A percentile compares a stretch with the other conserved stretches of the same genome.
phyloP scores from a whole-genome alignment of 1,139 yeast genomes.

The Debaryomyces coudertii region DNA sequence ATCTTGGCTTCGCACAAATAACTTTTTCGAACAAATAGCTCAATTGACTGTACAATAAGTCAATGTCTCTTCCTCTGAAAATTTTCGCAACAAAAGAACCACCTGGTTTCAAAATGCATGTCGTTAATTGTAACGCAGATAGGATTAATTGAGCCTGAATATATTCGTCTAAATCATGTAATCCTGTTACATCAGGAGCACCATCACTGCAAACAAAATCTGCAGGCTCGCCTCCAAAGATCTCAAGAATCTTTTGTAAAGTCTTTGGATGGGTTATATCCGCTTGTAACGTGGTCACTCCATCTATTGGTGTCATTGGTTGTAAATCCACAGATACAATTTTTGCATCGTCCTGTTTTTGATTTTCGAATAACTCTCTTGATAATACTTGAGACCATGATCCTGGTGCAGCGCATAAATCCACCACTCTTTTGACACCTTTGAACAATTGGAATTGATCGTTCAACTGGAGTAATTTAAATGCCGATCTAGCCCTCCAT shows the following conservation, averaged over 20 bases:
- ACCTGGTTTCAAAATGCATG: conserved; percentile 83
- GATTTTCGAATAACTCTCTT: conserved; percentile 56
- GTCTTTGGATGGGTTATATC: conserved; percentile 97
- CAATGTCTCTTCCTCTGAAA: conserved; percentile 94
- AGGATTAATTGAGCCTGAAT: conserved; percentile 92
- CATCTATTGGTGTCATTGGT: conserved; percentile 93
- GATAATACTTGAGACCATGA: conserved; percentile 98
- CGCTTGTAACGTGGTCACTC: conserved; percentile 89
- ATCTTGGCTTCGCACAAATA: conserved; percentile 92
- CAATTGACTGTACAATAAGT: conserved; percentile 83
- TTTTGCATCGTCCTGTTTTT: conserved; percentile 51
- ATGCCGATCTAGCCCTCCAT: conserved; percentile 96
- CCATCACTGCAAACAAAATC: conserved; percentile 97
- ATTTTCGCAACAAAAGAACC: conserved; percentile 96
- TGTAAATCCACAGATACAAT: conserved; percentile 95
- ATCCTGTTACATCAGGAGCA: conserved; percentile 97
- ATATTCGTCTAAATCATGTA: conserved; percentile 95
- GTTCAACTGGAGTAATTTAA: conserved; percentile 83
- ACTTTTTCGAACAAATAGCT: conserved; percentile 83
- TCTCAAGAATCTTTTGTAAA: conserved; percentile 67
- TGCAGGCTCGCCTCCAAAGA: conserved; percentile 89
- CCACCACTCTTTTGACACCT: conserved; percentile 82
- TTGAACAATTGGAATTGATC: conserved; percentile 84
- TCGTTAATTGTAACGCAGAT: conserved; percentile 88
- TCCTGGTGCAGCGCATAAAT: conserved; percentile 98